Evolutionary conservation across 2,329 filamentous ascomycete species (phyloP), one percentile per base, ranked within the genome.

Genomic region (Gaeumannomyces tritici): DNA sequence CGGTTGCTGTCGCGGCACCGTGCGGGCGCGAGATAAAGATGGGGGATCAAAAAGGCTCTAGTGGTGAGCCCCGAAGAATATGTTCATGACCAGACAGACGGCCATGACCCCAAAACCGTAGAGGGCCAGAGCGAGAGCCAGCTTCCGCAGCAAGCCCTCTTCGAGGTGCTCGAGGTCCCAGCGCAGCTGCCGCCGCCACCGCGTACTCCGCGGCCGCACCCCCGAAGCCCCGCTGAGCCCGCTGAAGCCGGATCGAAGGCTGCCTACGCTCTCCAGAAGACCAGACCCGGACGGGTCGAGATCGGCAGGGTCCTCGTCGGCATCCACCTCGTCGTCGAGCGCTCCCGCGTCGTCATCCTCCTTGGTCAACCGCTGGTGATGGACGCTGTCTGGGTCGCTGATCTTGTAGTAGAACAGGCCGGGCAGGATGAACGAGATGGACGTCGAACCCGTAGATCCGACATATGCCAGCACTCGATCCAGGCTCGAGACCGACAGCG

Each of bases 351-450:
- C 90, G 69, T 98, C 95, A 67, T 97, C 91, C 70, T 95, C 92
- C 73, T 98, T 98, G 65, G 91, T 79, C 12, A 98, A 79, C 18
- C 89, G 85, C 72, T 96, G 93, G 69, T 97, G 92, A 65, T 93
- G 86, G 31, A 88, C 83, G 57, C 90, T 93, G 62, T 96, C 89
- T 0, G 95, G 95, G 28, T 91, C 87, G 15, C 91, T 96, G 64
- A 99, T 98, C 76, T 98, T 98, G 78, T 98, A 99, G 75, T 98
- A 99, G 74, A 99, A 99, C 4, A 99, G 77, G 0, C 95, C 95
- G 0, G 95, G 95, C 0, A 99, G 82, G 67, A 99, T 98, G 73
- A 99, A 99, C 65, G 91, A 96, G 69, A 99, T 99, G 65, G 91
- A 91, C 0, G 95, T 99, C 61, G 89, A 93, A 61, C 95, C 95